A percentile compares a stretch with the other conserved stretches of the same genome.
phyloP scores from a whole-genome alignment of 306 rosid species.

The Pyrus bretschneideri region DNA sequence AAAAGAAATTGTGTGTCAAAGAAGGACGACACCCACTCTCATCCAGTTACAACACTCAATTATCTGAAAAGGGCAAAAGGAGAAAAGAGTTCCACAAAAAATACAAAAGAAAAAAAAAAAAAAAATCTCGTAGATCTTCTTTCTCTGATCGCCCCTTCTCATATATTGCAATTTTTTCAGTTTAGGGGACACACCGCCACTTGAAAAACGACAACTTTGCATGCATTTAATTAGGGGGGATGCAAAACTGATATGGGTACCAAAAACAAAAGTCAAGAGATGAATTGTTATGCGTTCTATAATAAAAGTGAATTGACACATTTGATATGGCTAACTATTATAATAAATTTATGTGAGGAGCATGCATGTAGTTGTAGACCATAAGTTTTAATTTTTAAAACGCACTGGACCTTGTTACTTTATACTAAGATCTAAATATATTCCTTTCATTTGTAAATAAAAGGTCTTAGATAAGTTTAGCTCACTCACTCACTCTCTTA shows the following conservation, averaged over 20 bases:
- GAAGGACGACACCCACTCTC: not conserved
- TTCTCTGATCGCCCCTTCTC: not conserved
- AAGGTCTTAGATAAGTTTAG: too few species aligned
- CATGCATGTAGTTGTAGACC: too few species aligned
- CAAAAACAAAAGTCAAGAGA: too few species aligned
- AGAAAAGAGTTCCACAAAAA: not conserved
- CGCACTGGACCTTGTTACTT: too few species aligned
- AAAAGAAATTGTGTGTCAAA: not conserved
- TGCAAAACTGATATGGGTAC: not conserved
- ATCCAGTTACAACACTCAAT: not conserved
- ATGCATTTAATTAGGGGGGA: not conserved
- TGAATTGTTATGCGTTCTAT: too few species aligned
- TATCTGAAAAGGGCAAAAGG: not conserved
- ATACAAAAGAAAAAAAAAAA: not conserved
- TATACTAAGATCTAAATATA: fast-evolving
- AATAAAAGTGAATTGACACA: too few species aligned
- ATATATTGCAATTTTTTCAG: not conserved
- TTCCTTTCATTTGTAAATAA: too few species aligned
- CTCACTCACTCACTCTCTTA: too few species aligned
- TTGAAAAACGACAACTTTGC: not conserved
- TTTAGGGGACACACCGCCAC: not conserved
- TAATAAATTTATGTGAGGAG: too few species aligned
- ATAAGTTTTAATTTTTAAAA: too few species aligned
- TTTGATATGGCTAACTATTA: too few species aligned
- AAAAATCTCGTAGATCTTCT: not conserved